A percentile compares a stretch with the other conserved stretches of the same genome.
These are phyloP conservation scores for Endoconidiophora polonica DNA, from an alignment of 2,329 filamentous ascomycete genomes.

Conservation along the genomic window DNA sequence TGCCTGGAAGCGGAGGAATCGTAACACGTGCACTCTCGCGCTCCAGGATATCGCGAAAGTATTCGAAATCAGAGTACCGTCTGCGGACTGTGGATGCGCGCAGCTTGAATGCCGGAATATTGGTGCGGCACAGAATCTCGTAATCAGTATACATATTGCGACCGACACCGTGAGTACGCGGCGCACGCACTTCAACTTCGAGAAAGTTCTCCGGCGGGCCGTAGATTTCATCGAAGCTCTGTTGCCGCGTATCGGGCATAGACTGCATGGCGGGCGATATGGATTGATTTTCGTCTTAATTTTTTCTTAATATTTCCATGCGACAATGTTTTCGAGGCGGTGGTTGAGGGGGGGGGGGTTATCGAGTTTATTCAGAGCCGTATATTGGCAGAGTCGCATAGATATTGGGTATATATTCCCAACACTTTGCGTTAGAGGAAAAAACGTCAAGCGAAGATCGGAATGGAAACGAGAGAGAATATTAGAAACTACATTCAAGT, in stretches of 20 bases:
- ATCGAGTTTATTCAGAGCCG: too few relatives aligned
- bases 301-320: not conserved
- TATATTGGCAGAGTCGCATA: not conserved
- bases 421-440: too few relatives aligned
- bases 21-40: conserved; percentile 86
- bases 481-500: too few relatives aligned
- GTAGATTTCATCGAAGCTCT: conserved; percentile 98
- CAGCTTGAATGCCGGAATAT: conserved; percentile 97
- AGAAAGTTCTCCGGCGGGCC: conserved; percentile 96
- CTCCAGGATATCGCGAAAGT: conserved; percentile 96
- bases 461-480: too few relatives aligned
- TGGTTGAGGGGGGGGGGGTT: not conserved
- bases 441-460: too few relatives aligned
- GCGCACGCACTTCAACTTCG: conserved; percentile 93
- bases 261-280: conserved; percentile 42
- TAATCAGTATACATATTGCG: conserved; percentile 98
- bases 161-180: conserved; percentile 84
- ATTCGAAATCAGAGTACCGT: conserved; percentile 95
- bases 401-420: not conserved
- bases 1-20: conserved; percentile 87
- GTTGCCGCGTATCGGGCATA: conserved; percentile 60
- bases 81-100: conserved; percentile 75
- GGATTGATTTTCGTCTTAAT: too few relatives aligned
- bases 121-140: conserved; percentile 93
- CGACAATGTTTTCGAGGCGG: not conserved